Evolutionary conservation across 257 asterid genomes (phyloP), one percentile per base, ranked within the genome.

Genomic region (Gynochthodes officinalis): DNA sequence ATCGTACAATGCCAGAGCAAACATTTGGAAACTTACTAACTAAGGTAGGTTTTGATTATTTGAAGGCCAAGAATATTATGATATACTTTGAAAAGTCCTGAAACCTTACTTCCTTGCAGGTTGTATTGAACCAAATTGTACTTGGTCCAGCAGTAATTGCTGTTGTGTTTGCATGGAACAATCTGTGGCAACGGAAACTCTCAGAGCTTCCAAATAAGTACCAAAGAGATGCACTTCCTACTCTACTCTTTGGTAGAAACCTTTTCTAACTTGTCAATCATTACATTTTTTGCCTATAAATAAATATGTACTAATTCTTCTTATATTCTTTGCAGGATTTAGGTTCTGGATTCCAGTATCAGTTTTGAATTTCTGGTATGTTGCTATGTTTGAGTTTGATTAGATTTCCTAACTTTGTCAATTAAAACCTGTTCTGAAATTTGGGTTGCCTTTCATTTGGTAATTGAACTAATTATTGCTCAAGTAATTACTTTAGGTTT

Each of bases 301-400:
- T 28, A 2, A 11, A 23, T 23, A 18, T 68, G 52, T 30, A 7
- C 21, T 27, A 30, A 16, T 33, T 35, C 25, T 59, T 63, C 50
- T 37, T 70, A 11, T 46, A 54, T 69, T 23, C 69, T 61, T 40
- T 82, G 62, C 97, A 94, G 99, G 99, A 25, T 90, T 91, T 82
- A 84, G 89, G 78, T 94, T 94, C 92, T 94, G 99, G 97, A 83
- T 94, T 74, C 98, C 98, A 62, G 98, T 94, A 80, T 88, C 96
- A 82, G 72, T 94, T 75, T 72, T 94, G 86, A 94, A 94, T 70
- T 94, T 94, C 76, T 84, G 99, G 99, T 91, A 87, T 54, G 95
- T 77, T 70, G 25, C 73, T 35, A 27, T 52, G 43, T 62, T 40
- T 48, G 1, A 27, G 18, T 40, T 52, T 57, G 53, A 46, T 46